Percentiles rank a stretch among this genome's conserved stretches.
phyloP scores from a whole-genome alignment of 106 monocot genomes.

The Phalaenopsis equestris region DNA sequence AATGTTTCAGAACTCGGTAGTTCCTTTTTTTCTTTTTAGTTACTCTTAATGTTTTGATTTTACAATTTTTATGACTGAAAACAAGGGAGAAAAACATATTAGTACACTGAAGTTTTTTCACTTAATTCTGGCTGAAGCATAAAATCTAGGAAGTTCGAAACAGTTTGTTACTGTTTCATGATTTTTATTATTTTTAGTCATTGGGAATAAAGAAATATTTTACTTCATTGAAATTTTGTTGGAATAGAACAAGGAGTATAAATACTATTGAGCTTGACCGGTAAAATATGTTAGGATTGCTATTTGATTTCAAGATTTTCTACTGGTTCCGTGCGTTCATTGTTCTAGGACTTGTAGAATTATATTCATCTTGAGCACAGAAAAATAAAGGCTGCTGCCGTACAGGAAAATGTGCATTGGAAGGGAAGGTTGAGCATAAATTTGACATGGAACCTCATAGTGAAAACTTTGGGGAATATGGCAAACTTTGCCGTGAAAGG shows the following conservation, averaged over 20 bases:
- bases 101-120: not conserved
- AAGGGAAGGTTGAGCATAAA: conserved; percentile 96
- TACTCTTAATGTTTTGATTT: not conserved
- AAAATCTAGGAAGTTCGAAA: not conserved
- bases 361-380: not conserved
- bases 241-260: not conserved
- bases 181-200: not conserved
- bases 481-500: conserved; percentile 93
- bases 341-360: not conserved
- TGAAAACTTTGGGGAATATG: conserved; percentile 77
- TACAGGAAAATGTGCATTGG: conserved; percentile 71
- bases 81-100: not conserved
- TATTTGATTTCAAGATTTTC: not conserved
- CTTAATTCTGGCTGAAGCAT: not conserved
- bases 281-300: not conserved
- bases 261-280: not conserved
- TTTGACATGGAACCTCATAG: conserved; percentile 99
- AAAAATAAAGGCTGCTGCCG: not conserved
- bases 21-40: not conserved
- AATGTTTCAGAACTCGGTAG: not conserved
- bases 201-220: not conserved
- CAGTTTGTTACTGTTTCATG: not conserved
- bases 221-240: not conserved
- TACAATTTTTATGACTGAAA: not conserved
- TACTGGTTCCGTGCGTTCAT: not conserved